Evolutionary conservation across 768 basidiomycete genomes (phyloP), one percentile per base, ranked within the genome.

Genomic region (Serpula lacrymans): DNA sequence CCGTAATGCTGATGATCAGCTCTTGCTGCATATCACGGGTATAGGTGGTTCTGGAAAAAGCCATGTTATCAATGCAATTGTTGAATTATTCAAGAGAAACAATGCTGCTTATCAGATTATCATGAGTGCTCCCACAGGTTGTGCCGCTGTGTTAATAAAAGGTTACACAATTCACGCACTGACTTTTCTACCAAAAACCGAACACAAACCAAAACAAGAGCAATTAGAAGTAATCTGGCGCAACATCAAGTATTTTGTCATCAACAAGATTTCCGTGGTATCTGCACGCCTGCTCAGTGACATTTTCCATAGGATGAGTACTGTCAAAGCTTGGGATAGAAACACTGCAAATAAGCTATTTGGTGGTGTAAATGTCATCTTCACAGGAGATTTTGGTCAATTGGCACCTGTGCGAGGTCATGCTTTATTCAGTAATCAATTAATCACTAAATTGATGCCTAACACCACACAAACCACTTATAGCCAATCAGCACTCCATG

Each of bases 311-410:
- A 33, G 57, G 0, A 14, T 63, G 6, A 37, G 49, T 11, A 23
- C 42, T 13, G 57, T 52, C 0, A 58, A 53, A 42, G 53, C 39
- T 13, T 33, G 46, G 4, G 36, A 44, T 17, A 4, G 7, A 1
- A 31, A 12, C 4, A 27, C 17, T 7, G 23, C 13, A 16, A 30
- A 45, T 16, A 2, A 29, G 13, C 53, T 51, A 1, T 63, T 59
- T 35, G 64, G 65, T 1, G 59, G 61, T 0, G 41, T 64, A 1
- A 64, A 61, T 40, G 43, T 67, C 1, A 61, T 65, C 2, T 58
- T 62, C 39, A 39, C 48, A 0, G 63, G 63, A 4, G 63, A 63
- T 34, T 59, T 63, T 35, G 50, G 46, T 3, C 62, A 63, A 31
- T 32, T 53, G 30, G 40, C 39, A 13, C 62, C 62, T 11, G 52